phyloP scores from a whole-genome alignment of 2,329 filamentous ascomycete genomes.

The Neoascochyta sp. region DNA sequence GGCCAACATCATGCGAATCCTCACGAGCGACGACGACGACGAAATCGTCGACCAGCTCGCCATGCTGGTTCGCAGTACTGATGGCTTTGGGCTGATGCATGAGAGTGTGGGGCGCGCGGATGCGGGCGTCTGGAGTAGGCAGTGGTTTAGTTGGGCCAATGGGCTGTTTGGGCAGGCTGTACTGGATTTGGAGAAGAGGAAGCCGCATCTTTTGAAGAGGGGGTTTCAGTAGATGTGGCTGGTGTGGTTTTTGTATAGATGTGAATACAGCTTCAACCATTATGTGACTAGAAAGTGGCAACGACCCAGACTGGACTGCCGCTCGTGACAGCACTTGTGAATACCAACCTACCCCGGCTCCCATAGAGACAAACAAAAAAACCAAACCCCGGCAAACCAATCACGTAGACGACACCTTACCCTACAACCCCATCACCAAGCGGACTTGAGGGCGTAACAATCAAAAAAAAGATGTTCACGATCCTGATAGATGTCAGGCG shows the following conservation, averaged over 20 bases:
- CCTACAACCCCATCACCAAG: too few relatives aligned
- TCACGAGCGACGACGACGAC: conserved; percentile 46
- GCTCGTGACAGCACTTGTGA: not conserved
- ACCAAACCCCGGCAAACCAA: too few relatives aligned
- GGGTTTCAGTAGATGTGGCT: conserved; percentile 18
- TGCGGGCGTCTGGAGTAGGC: conserved; percentile 43
- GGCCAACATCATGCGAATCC: conserved; percentile 48
- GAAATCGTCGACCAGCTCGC: conserved; percentile 44
- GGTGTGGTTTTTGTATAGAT: not conserved
- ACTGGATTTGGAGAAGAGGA: conserved; percentile 43
- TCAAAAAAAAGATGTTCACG: conserved; percentile 4
- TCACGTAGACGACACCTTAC: too few relatives aligned
- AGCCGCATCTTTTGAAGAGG: conserved; percentile 41
- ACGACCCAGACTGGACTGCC: too few relatives aligned
- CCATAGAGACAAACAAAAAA: not conserved
- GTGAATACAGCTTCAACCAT: not conserved
- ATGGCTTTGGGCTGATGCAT: conserved; percentile 49
- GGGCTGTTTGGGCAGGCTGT: conserved; percentile 50
- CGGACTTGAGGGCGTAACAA: not conserved
- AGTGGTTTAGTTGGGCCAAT: conserved; percentile 53
- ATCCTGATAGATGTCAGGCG: conserved; percentile 5
- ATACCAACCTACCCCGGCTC: not conserved
- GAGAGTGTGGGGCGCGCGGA: conserved; percentile 47
- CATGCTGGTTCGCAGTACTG: conserved; percentile 47
- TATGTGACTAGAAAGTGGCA: too few relatives aligned